Conservation (phyloP, 139 green algal genomes). For the Micromonas commoda region DNA sequence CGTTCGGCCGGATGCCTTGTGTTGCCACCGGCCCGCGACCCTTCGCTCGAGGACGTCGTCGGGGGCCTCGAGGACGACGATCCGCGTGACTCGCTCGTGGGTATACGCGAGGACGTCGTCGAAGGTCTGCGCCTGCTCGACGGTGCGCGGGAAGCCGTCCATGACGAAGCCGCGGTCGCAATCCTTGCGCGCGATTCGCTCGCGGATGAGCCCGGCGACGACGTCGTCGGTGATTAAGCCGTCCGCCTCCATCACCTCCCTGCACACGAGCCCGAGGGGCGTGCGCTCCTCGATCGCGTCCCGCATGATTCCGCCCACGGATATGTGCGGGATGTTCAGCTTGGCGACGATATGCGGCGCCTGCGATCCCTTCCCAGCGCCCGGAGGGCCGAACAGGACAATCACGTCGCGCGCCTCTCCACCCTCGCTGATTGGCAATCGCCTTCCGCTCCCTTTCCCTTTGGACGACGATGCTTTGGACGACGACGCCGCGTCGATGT, state of each 20-base stretch:
- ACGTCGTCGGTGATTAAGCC: slow-evolving; percentile 86
- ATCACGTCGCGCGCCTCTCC: not conserved
- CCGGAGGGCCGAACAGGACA: slow-evolving; percentile 58
- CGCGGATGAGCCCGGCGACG: slow-evolving; percentile 81
- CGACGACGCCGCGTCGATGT: no score
- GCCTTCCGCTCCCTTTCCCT: no score
- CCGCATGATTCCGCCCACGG: slow-evolving; percentile 78
- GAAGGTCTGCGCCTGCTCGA: slow-evolving; percentile 59
- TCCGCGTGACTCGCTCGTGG: slow-evolving; percentile 31
- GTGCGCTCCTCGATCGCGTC: slow-evolving; percentile 64
- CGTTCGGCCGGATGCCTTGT: slow-evolving; percentile 70
- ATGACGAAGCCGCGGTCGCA: slow-evolving; percentile 88
- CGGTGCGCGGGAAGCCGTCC: slow-evolving; percentile 82
- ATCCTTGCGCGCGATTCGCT: slow-evolving; percentile 62
- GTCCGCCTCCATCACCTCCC: slow-evolving; percentile 91
- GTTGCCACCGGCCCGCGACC: slow-evolving; percentile 72
- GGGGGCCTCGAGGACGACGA: slow-evolving; percentile 81
- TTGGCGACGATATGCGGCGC: slow-evolving; percentile 79
- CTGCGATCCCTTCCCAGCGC: slow-evolving; percentile 80
- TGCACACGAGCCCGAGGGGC: slow-evolving; percentile 51
- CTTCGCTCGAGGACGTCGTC: slow-evolving; percentile 63
- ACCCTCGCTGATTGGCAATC: no score
- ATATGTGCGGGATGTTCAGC: slow-evolving; percentile 84
- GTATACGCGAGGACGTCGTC: slow-evolving; percentile 74
- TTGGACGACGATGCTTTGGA: no score